Conservation (phyloP, 2,329 filamentous ascomycete species). For the Calonectria fujianensis region DNA sequence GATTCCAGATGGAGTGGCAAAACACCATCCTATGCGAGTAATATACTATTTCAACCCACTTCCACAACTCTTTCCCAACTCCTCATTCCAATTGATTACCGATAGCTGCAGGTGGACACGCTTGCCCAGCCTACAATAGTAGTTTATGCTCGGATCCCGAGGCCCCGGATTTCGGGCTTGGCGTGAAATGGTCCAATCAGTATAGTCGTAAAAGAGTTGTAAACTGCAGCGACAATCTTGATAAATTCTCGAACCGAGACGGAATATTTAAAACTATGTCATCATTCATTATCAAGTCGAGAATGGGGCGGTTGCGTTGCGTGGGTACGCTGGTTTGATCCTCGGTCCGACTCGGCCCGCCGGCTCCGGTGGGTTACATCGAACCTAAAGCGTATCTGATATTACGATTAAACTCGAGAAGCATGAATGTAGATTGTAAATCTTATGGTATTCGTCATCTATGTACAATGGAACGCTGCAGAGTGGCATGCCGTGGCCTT, state of each 20-base stretch:
- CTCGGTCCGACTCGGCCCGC: conserved; percentile 5
- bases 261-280: no score
- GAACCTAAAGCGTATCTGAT: no score
- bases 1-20: no score
- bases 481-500: no score
- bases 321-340: no score
- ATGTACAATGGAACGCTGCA: no score
- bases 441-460: no score
- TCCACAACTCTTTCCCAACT: background rate
- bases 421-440: no score
- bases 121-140: background rate
- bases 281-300: background rate
- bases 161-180: background rate
- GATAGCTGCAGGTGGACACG: background rate
- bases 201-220: background rate
- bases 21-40: background rate
- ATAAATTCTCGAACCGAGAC: background rate
- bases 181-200: background rate
- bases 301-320: no score
- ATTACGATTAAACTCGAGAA: no score
- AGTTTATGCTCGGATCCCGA: background rate
- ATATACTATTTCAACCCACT: background rate
- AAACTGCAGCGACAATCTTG: background rate
- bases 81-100: no score
- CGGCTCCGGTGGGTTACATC: background rate